Evolutionary conservation across 2,329 filamentous ascomycete species (phyloP).

Genomic region (Dothidotthia symphoricarpi): DNA sequence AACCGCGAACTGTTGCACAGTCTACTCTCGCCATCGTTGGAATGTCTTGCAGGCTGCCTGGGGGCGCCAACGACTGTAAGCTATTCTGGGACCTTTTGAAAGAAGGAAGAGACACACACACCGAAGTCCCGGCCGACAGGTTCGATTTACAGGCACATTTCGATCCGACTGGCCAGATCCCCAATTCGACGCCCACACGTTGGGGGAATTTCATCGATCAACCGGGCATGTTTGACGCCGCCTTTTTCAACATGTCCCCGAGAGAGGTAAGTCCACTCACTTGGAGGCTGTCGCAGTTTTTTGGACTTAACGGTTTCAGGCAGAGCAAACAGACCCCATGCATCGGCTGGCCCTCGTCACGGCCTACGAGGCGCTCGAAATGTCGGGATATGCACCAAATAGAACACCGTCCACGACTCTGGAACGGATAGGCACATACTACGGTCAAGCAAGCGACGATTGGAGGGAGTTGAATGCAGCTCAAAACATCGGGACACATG

Average conservation of each 20-base stretch:
- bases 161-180: not conserved
- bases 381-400: slow-evolving; percentile 22
- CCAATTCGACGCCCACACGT: not conserved
- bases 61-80: slow-evolving; percentile 18
- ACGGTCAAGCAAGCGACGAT: slow-evolving; percentile 35
- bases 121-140: not conserved
- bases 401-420: slow-evolving; percentile 25
- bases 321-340: slow-evolving; percentile 22
- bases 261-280: slow-evolving; percentile 10
- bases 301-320: slow-evolving; percentile 9
- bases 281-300: too few relatives aligned
- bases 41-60: slow-evolving; percentile 6
- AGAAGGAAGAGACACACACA: slow-evolving; percentile 23
- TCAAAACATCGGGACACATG: slow-evolving; percentile 52
- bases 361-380: slow-evolving; percentile 28
- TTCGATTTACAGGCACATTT: too few relatives aligned
- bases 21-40: not conserved
- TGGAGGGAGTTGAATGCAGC: slow-evolving; percentile 17
- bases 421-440: slow-evolving; percentile 33
- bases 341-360: slow-evolving; percentile 21
- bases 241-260: slow-evolving; percentile 24
- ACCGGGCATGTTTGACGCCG: slow-evolving; percentile 19
- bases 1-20: too few relatives aligned
- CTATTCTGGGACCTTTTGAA: slow-evolving; percentile 40
- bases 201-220: slow-evolving; percentile 17